phyloP scores from a whole-genome alignment of 2,329 filamentous ascomycete genomes.

The Microsporum canis region DNA sequence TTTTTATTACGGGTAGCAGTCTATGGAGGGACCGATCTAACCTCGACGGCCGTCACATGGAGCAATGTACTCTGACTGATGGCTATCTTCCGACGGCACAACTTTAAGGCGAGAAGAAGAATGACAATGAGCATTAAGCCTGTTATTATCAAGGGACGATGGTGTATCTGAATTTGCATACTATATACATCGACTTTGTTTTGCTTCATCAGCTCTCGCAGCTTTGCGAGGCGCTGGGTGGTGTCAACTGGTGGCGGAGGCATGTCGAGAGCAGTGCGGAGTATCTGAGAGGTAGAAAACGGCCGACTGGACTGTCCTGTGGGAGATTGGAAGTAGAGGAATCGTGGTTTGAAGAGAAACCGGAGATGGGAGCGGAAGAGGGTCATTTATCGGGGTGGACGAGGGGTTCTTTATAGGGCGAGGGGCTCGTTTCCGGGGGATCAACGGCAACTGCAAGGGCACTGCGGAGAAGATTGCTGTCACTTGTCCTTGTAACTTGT shows the following conservation, averaged over 20 bases:
- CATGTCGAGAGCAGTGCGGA: slow-evolving; percentile 47
- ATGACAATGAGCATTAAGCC: slow-evolving; percentile 27
- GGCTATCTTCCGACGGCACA: slow-evolving; percentile 90
- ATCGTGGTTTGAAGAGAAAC: neutral
- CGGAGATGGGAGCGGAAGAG: slow-evolving; percentile 10
- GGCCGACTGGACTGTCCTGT: slow-evolving; percentile 22
- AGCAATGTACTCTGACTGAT: slow-evolving; percentile 96
- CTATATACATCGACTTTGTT: slow-evolving; percentile 84
- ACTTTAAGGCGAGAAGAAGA: slow-evolving; percentile 48
- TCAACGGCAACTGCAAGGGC: slow-evolving; percentile 3
- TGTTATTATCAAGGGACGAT: slow-evolving; percentile 6
- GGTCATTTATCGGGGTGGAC: slow-evolving; percentile 19
- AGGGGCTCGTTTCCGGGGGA: slow-evolving; percentile 9
- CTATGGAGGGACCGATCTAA: slow-evolving; percentile 23
- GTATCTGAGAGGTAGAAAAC: slow-evolving; percentile 29
- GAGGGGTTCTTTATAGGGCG: slow-evolving; percentile 21
- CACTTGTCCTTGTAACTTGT: neutral
- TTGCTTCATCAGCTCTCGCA: slow-evolving; percentile 79
- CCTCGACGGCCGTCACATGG: slow-evolving; percentile 82
- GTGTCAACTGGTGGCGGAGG: slow-evolving; percentile 58
- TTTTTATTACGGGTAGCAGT: neutral
- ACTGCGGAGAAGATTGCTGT: neutral
- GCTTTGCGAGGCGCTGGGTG: slow-evolving; percentile 57
- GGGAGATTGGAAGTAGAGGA: slow-evolving; percentile 9
- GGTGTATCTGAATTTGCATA: slow-evolving; percentile 37